Evolutionary conservation across 495 filamentous ascomycete species (phyloP).

Genomic region (Penicillium lagena): DNA sequence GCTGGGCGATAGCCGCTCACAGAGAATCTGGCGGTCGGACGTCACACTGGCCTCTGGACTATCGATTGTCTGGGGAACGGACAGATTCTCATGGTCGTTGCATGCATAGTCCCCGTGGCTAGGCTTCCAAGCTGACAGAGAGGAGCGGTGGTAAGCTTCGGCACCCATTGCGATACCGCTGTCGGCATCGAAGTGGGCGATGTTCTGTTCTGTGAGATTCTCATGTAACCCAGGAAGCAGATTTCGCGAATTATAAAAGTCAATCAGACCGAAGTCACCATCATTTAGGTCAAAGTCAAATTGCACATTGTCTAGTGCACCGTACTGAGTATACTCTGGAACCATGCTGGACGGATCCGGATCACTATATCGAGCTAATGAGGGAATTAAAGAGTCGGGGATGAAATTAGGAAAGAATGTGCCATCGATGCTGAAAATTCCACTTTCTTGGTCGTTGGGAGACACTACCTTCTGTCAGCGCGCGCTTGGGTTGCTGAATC

Average conservation of each 20-base stretch:
- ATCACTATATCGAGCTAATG: conserved; percentile 21
- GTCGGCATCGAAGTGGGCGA: conserved; percentile 13
- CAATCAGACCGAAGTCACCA: conserved; percentile 52
- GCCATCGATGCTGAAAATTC: conserved; percentile 27
- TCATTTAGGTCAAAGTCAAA: conserved; percentile 54
- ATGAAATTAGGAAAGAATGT: conserved; percentile 31
- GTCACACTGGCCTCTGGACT: conserved; percentile 14
- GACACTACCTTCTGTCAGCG: conserved; percentile 12
- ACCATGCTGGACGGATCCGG: conserved; percentile 15
- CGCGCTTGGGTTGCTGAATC: background rate
- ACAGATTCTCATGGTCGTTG: conserved; percentile 48
- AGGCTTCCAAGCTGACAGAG: conserved; percentile 51
- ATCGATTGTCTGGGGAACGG: conserved; percentile 35
- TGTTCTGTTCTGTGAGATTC: conserved; percentile 1
- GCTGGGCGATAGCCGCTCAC: conserved; percentile 34
- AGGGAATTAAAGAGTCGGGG: conserved; percentile 25
- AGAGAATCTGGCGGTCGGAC: conserved; percentile 16
- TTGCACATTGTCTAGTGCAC: conserved; percentile 35
- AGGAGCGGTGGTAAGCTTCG: conserved; percentile 36
- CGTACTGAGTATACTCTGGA: conserved; percentile 21
- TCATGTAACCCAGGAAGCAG: conserved; percentile 12
- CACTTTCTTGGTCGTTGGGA: conserved; percentile 26
- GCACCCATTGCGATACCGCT: conserved; percentile 24
- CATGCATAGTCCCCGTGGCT: conserved; percentile 42
- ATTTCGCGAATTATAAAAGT: conserved; percentile 48